Percentiles rank a stretch among this genome's conserved stretches.
phyloP scores from a whole-genome alignment of 2,329 filamentous ascomycete species.

The Chlorencoelia australis region DNA sequence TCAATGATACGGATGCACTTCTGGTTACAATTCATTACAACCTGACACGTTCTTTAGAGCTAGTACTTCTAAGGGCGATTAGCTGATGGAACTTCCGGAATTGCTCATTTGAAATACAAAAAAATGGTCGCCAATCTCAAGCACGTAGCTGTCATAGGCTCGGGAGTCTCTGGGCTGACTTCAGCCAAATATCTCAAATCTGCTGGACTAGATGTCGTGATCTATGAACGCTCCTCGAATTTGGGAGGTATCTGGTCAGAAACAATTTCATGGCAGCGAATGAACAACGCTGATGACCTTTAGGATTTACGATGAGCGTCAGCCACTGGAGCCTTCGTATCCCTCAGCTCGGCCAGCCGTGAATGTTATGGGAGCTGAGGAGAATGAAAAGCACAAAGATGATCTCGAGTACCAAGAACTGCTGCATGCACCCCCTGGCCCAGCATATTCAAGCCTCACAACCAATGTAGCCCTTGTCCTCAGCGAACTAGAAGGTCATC shows the following conservation, averaged over 20 bases:
- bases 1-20: too few species aligned
- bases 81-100: too few species aligned
- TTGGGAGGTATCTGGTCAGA: slow-evolving; percentile 44
- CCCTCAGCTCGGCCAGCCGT: slow-evolving; percentile 17
- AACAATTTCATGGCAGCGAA: neutral
- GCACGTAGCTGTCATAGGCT: slow-evolving; percentile 38
- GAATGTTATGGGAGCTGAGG: neutral
- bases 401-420: slow-evolving; percentile 11
- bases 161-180: slow-evolving; percentile 40
- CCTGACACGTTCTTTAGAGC: too few species aligned
- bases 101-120: too few species aligned
- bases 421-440: slow-evolving; percentile 20
- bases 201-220: slow-evolving; percentile 37
- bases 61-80: too few species aligned
- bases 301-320: slow-evolving; percentile 20
- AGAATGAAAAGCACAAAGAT: neutral
- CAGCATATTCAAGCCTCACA: slow-evolving; percentile 19
- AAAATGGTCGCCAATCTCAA: too few species aligned
- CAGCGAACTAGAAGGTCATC: slow-evolving; percentile 16
- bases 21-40: too few species aligned
- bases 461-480: slow-evolving; percentile 21
- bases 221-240: slow-evolving; percentile 42
- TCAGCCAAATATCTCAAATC: slow-evolving; percentile 36
- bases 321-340: slow-evolving; percentile 16
- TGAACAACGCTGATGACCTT: neutral